Conservation (phyloP, 1,284 basidiomycete genomes). For the Cutaneotrichosporon mucoides region DNA sequence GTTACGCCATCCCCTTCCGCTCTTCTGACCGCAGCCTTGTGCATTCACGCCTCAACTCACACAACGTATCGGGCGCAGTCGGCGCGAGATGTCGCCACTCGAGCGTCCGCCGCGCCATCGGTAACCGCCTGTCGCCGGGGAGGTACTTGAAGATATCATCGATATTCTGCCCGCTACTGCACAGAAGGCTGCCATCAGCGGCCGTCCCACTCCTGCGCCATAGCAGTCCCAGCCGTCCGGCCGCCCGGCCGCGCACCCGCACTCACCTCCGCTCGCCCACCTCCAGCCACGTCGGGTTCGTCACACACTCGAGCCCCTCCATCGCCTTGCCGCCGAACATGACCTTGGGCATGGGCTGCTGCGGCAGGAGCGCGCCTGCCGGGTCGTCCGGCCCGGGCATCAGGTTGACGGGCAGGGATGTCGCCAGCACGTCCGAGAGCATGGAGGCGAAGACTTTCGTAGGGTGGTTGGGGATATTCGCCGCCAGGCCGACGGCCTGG, state of each 20-base stretch:
- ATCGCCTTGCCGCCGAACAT: constrained; percentile 69
- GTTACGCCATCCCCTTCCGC: too few relatives aligned
- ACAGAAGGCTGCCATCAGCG: constrained; percentile 59
- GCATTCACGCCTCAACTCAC: constrained; percentile 18
- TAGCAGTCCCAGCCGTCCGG: too few relatives aligned
- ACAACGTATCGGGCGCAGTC: constrained; percentile 95
- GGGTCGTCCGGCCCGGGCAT: constrained; percentile 85
- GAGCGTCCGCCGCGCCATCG: constrained; percentile 72
- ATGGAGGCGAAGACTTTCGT: constrained; percentile 65
- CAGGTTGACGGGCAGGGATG: constrained; percentile 71
- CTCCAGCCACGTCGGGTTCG: constrained; percentile 85
- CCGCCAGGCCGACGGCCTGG: constrained; percentile 13
- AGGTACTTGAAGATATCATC: constrained; percentile 93
- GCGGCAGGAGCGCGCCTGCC: constrained; percentile 80
- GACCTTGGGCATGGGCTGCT: constrained; percentile 85
- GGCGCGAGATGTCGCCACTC: constrained; percentile 95
- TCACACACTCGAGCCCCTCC: constrained; percentile 67
- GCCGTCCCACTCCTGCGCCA: too few relatives aligned
- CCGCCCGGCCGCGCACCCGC: too few relatives aligned
- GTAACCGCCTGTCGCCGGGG: constrained; percentile 54
- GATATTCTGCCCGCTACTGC: constrained; percentile 84
- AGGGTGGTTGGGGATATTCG: constrained; percentile 67
- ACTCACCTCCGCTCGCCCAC: constrained; percentile 48
- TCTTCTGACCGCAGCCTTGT: too few relatives aligned
- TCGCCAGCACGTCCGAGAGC: constrained; percentile 64